phyloP scores from a whole-genome alignment of 176 grass and related monocot species.

The Themeda triandra region DNA sequence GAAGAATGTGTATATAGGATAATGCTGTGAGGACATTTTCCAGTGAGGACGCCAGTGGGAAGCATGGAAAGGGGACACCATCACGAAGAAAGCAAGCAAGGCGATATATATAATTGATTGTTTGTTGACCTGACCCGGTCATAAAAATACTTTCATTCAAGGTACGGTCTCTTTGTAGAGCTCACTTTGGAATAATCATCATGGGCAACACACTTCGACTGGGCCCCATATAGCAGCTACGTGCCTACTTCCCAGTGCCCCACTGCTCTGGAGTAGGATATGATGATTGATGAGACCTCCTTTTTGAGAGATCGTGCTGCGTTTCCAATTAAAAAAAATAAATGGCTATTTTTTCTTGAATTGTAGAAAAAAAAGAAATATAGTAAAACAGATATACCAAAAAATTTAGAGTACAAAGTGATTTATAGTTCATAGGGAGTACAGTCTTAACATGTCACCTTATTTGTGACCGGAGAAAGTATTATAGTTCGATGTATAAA shows the following conservation, averaged over 20 bases:
- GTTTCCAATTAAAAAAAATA: background rate
- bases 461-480: background rate
- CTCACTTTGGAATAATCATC: background rate
- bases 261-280: background rate
- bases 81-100: background rate
- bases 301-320: background rate
- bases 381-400: no score
- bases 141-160: background rate
- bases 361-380: background rate
- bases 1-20: slow-evolving; percentile 1
- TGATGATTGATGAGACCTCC: background rate
- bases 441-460: no score
- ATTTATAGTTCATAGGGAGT: no score
- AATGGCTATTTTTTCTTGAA: background rate
- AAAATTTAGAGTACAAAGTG: no score
- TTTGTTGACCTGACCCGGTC: slow-evolving; percentile 18
- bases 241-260: background rate
- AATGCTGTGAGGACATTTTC: background rate
- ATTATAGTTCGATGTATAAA: background rate
- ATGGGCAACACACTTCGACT: background rate
- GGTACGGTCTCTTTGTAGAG: background rate
- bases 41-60: slow-evolving; percentile 10
- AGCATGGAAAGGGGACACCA: background rate
- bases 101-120: background rate
- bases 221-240: background rate